Conservation (phyloP, 352 stramenopile species). For the Halophytophthora polymorphica region DNA sequence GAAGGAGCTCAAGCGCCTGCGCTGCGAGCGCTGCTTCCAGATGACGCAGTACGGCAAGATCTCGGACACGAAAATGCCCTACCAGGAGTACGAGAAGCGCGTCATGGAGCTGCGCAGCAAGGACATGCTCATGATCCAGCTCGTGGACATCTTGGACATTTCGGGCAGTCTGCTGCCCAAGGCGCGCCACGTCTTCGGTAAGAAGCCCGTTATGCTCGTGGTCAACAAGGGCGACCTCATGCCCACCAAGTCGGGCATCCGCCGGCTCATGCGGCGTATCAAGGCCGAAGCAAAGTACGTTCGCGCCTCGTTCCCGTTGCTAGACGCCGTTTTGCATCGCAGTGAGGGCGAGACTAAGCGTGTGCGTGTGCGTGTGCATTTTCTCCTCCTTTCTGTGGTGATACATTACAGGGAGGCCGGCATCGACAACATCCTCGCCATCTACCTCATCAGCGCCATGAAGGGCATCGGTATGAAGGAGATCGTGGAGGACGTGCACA, state of each 20-base stretch:
- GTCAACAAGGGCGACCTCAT: conserved; percentile 92
- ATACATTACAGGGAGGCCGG: conserved; percentile 40
- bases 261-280: conserved; percentile 79
- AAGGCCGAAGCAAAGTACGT: conserved; percentile 68
- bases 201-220: conserved; percentile 88
- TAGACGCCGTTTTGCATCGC: too few relatives aligned
- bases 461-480: conserved; percentile 86
- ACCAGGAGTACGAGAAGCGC: conserved; percentile 86
- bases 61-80: conserved; percentile 77
- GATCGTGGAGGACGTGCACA: conserved; percentile 79
- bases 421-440: conserved; percentile 75
- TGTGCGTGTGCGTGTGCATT: background rate
- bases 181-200: conserved; percentile 81
- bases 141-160: conserved; percentile 93
- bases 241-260: conserved; percentile 76
- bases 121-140: conserved; percentile 89
- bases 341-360: background rate
- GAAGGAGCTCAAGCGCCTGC: conserved; percentile 72
- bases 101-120: conserved; percentile 82
- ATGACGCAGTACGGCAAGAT: conserved; percentile 88
- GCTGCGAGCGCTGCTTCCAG: conserved; percentile 86
- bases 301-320: too few relatives aligned
- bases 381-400: conserved; percentile 1
- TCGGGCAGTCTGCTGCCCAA: conserved; percentile 85
- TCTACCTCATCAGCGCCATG: conserved; percentile 83